phyloP scores from a whole-genome alignment of 2,329 filamentous ascomycete species.

The Trichoderma atroviride region DNA sequence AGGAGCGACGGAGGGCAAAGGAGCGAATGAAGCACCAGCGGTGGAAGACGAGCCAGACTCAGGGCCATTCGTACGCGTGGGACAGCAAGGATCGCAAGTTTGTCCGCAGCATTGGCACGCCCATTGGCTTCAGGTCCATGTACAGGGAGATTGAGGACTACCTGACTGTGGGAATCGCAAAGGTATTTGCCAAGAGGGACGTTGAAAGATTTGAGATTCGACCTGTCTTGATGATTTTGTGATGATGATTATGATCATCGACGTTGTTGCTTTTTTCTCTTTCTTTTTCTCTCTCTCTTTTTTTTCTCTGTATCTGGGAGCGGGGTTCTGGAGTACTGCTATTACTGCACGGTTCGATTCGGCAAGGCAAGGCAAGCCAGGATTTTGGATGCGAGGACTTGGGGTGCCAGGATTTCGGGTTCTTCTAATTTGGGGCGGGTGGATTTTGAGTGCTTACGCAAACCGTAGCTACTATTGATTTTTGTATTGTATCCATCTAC shows the following conservation, averaged over 20 bases:
- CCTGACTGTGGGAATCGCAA: not conserved
- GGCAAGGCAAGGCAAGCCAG: not conserved
- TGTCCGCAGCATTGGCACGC: not conserved
- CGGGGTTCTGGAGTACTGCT: not conserved
- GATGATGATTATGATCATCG: not conserved
- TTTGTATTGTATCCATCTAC: not conserved
- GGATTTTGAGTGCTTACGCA: not conserved
- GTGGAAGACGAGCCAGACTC: not conserved
- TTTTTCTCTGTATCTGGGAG: not conserved
- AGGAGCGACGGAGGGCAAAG: not conserved
- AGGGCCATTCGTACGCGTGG: not conserved
- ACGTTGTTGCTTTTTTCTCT: not conserved
- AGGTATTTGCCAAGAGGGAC: not conserved
- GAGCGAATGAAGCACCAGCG: not conserved
- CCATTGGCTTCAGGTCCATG: not conserved
- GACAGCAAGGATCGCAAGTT: not conserved
- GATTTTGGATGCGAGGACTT: not conserved
- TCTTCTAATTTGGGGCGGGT: not conserved
- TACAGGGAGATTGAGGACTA: not conserved
- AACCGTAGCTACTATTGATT: not conserved
- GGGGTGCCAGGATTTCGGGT: not conserved
- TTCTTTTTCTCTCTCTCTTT: not conserved
- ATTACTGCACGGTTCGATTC: not conserved
- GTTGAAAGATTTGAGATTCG: not conserved
- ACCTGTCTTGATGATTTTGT: not conserved